Evolutionary conservation across 2,329 filamentous ascomycete species (phyloP).

Genomic region (Trichoderma sp.): DNA sequence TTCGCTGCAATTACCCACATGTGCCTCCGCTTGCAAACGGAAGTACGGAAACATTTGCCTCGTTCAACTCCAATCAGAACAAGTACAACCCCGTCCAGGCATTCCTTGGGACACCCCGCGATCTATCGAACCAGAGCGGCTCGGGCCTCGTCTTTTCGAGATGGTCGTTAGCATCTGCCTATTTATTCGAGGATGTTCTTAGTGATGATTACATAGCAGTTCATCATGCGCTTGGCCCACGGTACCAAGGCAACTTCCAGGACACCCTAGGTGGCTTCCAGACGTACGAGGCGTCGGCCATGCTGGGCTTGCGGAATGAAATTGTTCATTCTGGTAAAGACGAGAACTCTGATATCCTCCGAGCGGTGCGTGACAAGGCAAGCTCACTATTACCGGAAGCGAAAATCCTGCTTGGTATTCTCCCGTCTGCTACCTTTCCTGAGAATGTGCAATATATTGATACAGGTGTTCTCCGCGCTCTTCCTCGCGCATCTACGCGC

Average conservation of each 20-base stretch:
- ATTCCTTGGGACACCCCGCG: conserved; percentile 88
- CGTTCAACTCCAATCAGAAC: conserved; percentile 57
- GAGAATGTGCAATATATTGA: conserved; percentile 79
- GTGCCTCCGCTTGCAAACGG: conserved; percentile 63
- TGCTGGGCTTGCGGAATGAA: conserved; percentile 87
- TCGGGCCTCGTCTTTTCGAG: conserved; percentile 70
- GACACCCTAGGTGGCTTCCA: conserved; percentile 94
- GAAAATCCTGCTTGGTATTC: conserved; percentile 78
- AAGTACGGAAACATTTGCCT: conserved; percentile 67
- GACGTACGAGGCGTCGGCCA: conserved; percentile 90
- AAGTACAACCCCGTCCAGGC: conserved; percentile 76
- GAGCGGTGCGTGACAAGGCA: conserved; percentile 82
- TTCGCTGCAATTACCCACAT: conserved; percentile 85
- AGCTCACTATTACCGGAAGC: conserved; percentile 77
- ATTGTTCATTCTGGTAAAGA: conserved; percentile 85
- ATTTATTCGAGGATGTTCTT: conserved; percentile 81
- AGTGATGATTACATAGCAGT: conserved; percentile 92
- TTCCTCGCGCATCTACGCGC: conserved; percentile 71
- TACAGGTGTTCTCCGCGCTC: conserved; percentile 69
- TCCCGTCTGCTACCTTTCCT: conserved; percentile 75
- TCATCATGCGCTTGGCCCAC: conserved; percentile 82
- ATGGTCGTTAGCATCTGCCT: conserved; percentile 87
- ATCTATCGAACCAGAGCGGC: conserved; percentile 74
- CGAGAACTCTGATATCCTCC: conserved; percentile 86
- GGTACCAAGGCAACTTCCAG: conserved; percentile 95